Evolutionary conservation across 352 stramenopile species (phyloP), one percentile per base, ranked within the genome.

Genomic region (Phytophthora capsici): DNA sequence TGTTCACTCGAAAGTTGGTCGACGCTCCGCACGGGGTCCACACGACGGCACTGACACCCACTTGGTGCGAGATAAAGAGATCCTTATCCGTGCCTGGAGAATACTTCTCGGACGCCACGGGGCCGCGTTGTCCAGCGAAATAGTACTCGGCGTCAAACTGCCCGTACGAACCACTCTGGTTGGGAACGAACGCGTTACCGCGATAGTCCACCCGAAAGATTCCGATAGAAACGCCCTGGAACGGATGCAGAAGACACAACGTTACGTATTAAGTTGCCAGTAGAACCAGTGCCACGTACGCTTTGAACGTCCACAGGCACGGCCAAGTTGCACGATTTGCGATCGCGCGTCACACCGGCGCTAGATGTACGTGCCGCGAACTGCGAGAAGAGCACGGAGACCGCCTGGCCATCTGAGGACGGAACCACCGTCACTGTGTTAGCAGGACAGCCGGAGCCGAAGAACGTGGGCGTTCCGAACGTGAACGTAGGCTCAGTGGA

Each of bases 141-240:
- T 81, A 86, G 53, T 86, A 86, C 58, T 86, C 74, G n/a, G 73
- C 73, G 36, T 85, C 64, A 47, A 82, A 85, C 59, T 82, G 70
- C 14, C 63, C 77, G 40, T 71, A 75, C 5, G 73, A 69, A 10
- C 69, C 65, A 41, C 63, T 74, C 7, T 44, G 47, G 23, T 63
- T 68, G 3, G 77, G 73, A 2, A 85, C 77, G 47, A 69, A 77
- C 13, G 57, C 75, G 48, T 83, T 80, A 40, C 75, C 75, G 19
- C 75, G 75, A 53, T 83, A 83, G 64, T 83, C 74, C 30, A 83
- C 74, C 16, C 69, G 67, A 49, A 83, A 83, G 56, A 79, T 71
- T 34, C 67, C 67, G 52, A 75, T 72, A 30, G 63, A 75, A 26
- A 75, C 46, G 17, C 67, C 67, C 58, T 69, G 17, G 26, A 14